Evolutionary conservation across 163 green algal species (phyloP).

Genomic region (Chlamydomonas reinhardtii): DNA sequence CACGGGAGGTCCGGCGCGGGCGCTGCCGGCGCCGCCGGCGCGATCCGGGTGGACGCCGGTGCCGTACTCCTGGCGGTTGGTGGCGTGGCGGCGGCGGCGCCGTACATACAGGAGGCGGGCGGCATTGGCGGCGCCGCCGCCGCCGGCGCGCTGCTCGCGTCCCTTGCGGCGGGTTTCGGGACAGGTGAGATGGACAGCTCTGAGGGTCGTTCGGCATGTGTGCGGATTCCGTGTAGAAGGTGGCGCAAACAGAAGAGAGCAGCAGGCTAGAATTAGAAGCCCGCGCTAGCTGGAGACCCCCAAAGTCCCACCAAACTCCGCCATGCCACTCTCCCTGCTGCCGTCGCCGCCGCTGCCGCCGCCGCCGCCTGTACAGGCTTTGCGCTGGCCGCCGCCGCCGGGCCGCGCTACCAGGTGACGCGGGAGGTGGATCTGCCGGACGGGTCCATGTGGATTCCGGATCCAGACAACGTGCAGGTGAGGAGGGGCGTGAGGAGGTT

Average conservation of each 20-base stretch:
- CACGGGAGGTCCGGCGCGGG: neutral
- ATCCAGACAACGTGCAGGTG: conserved; percentile 3
- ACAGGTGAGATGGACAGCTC: neutral
- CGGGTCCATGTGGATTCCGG: conserved; percentile 35
- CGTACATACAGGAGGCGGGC: neutral
- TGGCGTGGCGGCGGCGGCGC: neutral
- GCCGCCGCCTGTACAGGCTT: conserved; percentile 15
- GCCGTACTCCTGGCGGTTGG: neutral
- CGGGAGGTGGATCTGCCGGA: conserved; percentile 31
- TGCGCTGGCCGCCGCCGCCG: neutral
- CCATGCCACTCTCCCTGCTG: neutral
- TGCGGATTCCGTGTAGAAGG: no score
- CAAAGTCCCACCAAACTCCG: neutral
- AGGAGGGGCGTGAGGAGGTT: no score
- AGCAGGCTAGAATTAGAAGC: no score
- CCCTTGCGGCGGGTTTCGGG: neutral
- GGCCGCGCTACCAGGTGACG: conserved; percentile 40
- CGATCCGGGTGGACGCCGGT: neutral
- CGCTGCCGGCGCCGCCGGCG: neutral
- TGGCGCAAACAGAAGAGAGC: no score
- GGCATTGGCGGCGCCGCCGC: no score
- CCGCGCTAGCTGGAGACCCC: no score
- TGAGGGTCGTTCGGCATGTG: neutral
- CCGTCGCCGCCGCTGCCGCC: neutral
- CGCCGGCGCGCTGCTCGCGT: neutral